A percentile compares a stretch with the other conserved stretches of the same genome.
phyloP scores from a whole-genome alignment of 164 flowering plant species.

The Vitis rotundifolia region DNA sequence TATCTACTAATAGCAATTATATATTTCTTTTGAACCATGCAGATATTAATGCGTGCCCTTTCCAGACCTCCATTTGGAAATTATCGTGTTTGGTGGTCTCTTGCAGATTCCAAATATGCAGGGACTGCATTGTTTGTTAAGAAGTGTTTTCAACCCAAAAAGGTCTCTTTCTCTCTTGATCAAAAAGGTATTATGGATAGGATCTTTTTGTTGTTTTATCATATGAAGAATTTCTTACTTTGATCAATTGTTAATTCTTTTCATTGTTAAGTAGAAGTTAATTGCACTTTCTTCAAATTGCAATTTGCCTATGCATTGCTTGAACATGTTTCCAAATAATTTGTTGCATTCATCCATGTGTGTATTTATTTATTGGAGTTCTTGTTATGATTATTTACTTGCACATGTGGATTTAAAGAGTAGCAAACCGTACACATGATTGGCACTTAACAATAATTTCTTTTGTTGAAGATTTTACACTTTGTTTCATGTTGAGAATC shows the following conservation, averaged over 20 bases:
- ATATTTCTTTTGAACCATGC: constrained; percentile 24
- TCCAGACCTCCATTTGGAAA: constrained; percentile 78
- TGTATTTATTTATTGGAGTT: too few species aligned
- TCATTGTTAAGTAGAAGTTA: too few species aligned
- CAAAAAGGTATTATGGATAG: constrained; percentile 47
- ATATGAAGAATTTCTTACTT: not conserved
- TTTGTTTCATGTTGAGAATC: too few species aligned
- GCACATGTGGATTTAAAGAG: too few species aligned
- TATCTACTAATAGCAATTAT: too few species aligned
- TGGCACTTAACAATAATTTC: too few species aligned
- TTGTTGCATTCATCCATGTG: too few species aligned
- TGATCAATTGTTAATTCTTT: not conserved
- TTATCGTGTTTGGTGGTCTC: constrained; percentile 96
- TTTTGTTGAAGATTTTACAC: too few species aligned
- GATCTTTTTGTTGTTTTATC: not conserved
- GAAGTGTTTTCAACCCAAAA: constrained; percentile 72
- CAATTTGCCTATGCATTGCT: not conserved
- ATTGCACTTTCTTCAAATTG: too few species aligned
- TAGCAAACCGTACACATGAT: too few species aligned
- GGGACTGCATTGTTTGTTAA: constrained; percentile 90
- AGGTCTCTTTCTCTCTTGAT: constrained; percentile 77
- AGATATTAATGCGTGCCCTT: constrained; percentile 86
- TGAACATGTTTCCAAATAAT: not conserved
- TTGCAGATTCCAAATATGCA: constrained; percentile 91
- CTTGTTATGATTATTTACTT: too few species aligned